These are phyloP conservation scores for Fraxinus americana DNA, from an alignment of 257 asterid genomes.

Conservation along the genomic window DNA sequence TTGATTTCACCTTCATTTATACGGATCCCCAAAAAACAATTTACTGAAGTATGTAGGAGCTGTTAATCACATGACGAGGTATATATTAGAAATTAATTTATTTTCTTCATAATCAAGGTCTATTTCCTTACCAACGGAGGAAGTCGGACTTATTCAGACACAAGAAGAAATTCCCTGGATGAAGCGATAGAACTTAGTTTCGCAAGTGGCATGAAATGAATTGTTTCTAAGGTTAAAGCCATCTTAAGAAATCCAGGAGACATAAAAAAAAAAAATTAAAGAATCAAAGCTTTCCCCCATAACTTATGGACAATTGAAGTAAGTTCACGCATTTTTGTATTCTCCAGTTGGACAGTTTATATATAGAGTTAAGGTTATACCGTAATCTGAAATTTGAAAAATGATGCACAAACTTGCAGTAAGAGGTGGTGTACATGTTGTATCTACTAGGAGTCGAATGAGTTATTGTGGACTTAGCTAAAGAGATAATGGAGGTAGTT, in stretches of 20 bases:
- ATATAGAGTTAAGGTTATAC: too few relatives aligned
- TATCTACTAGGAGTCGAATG: constrained; percentile 36
- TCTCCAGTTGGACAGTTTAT: not conserved
- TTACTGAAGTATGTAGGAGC: too few relatives aligned
- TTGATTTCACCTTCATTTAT: not conserved
- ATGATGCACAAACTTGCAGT: not conserved
- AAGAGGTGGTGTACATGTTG: constrained; percentile 34
- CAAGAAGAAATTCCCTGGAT: constrained; percentile 34
- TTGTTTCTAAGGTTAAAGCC: constrained; percentile 37
- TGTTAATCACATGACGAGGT: not conserved
- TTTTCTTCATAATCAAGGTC: constrained; percentile 20
- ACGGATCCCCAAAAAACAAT: too few relatives aligned
- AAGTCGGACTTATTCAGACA: constrained; percentile 28
- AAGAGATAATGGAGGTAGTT: constrained; percentile 27
- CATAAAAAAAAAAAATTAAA: constrained; percentile 18
- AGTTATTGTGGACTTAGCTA: constrained; percentile 34
- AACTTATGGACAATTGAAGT: constrained; percentile 40
- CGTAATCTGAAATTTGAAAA: too few relatives aligned
- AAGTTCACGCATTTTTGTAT: constrained; percentile 6
- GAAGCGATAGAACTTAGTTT: constrained; percentile 36
- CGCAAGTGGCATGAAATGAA: constrained; percentile 32
- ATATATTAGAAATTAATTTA: not conserved
- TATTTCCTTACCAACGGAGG: constrained; percentile 43
- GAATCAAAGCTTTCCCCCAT: constrained; percentile 34
- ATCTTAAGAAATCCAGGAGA: constrained; percentile 35